phyloP scores from a whole-genome alignment of 306 rosid genomes.

The Oemleria cerasiformis region DNA sequence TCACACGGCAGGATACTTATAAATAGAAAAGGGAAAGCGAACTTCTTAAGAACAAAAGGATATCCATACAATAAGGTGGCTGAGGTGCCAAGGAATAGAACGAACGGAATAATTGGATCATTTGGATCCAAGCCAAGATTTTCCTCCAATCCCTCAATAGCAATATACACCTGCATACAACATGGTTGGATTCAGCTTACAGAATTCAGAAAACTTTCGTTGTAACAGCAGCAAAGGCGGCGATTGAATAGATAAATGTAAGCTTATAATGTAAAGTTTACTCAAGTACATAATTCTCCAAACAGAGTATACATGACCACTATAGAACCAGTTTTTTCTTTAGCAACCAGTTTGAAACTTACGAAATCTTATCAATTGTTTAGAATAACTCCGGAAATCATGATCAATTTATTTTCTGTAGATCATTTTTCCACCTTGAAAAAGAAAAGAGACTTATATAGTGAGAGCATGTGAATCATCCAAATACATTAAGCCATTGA shows the following conservation, averaged over 20 bases:
- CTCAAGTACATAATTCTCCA: background rate
- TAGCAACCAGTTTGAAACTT: background rate
- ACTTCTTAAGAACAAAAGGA: slow-evolving; percentile 32
- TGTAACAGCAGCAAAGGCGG: slow-evolving; percentile 7
- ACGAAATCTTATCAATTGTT: background rate
- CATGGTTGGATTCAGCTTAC: slow-evolving; percentile 18
- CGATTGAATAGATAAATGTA: background rate
- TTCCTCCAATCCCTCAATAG: slow-evolving; percentile 70
- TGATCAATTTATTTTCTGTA: background rate
- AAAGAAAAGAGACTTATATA: slow-evolving; percentile 8
- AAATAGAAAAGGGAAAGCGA: slow-evolving; percentile 18
- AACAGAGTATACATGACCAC: background rate
- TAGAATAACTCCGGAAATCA: background rate
- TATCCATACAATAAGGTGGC: slow-evolving; percentile 74
- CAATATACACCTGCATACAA: slow-evolving; percentile 49
- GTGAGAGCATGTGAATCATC: slow-evolving; percentile 4
- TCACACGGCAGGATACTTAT: slow-evolving; percentile 27
- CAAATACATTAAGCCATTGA: background rate
- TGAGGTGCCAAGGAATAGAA: slow-evolving; percentile 70
- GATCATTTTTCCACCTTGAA: background rate
- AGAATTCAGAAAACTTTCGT: slow-evolving; percentile 12
- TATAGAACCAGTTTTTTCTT: background rate
- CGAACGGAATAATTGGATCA: slow-evolving; percentile 83
- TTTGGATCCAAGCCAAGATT: slow-evolving; percentile 83
- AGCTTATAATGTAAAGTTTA: background rate